phyloP scores from a whole-genome alignment of 1,284 basidiomycete genomes.

The Puccinia horiana region DNA sequence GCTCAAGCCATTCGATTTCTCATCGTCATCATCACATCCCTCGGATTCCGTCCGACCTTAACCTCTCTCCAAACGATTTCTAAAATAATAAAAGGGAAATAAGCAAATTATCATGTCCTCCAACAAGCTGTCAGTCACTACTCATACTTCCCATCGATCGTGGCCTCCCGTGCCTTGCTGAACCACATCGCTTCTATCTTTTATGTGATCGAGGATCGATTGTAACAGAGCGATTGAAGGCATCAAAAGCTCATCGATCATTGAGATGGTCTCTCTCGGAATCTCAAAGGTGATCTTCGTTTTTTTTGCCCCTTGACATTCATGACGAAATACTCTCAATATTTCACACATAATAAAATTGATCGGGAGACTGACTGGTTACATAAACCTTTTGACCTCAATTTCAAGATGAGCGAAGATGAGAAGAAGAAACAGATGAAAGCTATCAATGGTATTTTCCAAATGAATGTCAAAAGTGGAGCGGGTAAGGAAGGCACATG shows the following conservation, averaged over 20 bases:
- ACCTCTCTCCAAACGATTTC: background rate
- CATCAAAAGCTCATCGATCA: constrained; percentile 31
- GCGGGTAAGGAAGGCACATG: constrained; percentile 69
- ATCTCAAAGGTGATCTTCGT: background rate
- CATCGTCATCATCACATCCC: no score
- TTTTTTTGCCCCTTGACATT: background rate
- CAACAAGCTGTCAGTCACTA: background rate
- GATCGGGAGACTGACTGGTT: background rate
- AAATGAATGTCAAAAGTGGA: constrained; percentile 78
- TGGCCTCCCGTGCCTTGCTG: background rate
- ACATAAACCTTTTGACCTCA: background rate
- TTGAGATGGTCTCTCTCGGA: constrained; percentile 4
- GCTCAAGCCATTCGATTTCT: no score
- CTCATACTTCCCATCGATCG: background rate
- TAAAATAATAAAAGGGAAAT: no score
- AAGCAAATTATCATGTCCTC: background rate
- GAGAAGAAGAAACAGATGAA: constrained; percentile 39
- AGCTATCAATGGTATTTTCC: constrained; percentile 75
- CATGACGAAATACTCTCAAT: background rate
- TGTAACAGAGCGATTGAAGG: constrained; percentile 35
- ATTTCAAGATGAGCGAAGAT: constrained; percentile 25
- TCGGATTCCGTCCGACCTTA: no score
- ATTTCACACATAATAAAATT: background rate
- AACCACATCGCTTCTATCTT: background rate
- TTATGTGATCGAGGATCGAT: background rate